These are phyloP conservation scores for Botrytis byssoidea DNA, from an alignment of 2,329 filamentous ascomycete genomes.

Conservation along the genomic window DNA sequence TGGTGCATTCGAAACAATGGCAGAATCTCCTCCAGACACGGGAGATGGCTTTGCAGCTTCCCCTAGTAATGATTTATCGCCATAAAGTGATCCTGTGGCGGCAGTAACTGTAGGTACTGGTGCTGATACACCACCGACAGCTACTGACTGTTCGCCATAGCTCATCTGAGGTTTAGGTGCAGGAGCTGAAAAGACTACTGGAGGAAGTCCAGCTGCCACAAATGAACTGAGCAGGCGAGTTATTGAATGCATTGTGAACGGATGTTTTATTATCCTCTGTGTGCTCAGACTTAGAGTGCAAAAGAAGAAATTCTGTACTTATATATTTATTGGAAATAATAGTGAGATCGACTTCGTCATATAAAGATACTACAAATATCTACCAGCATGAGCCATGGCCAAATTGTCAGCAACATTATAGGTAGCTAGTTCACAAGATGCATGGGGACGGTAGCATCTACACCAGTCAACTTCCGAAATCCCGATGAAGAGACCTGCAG, in stretches of 20 bases:
- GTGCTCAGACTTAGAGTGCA: neutral
- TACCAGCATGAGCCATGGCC: neutral
- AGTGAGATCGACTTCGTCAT: neutral
- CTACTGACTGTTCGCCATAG: constrained; percentile 45
- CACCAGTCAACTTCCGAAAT: neutral
- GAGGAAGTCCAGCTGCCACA: constrained; percentile 22
- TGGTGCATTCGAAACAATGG: constrained; percentile 42
- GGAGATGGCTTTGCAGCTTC: constrained; percentile 43
- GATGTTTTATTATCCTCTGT: neutral
- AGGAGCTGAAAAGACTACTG: constrained; percentile 21
- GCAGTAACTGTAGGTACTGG: constrained; percentile 43
- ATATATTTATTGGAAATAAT: neutral
- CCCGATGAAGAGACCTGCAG: neutral
- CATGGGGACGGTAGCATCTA: neutral
- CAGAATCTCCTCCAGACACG: constrained; percentile 42
- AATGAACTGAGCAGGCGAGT: constrained; percentile 18
- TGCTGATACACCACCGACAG: constrained; percentile 44
- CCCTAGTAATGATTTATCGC: constrained; percentile 43
- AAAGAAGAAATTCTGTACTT: neutral
- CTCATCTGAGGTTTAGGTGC: constrained; percentile 38
- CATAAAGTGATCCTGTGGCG: constrained; percentile 44
- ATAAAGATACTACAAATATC: neutral
- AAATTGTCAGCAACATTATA: neutral
- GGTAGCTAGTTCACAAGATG: neutral
- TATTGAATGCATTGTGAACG: neutral